Base-by-base conservation (phyloP, 192 early-diverging fungal species). In the Geranomyces variabilis region DNA sequence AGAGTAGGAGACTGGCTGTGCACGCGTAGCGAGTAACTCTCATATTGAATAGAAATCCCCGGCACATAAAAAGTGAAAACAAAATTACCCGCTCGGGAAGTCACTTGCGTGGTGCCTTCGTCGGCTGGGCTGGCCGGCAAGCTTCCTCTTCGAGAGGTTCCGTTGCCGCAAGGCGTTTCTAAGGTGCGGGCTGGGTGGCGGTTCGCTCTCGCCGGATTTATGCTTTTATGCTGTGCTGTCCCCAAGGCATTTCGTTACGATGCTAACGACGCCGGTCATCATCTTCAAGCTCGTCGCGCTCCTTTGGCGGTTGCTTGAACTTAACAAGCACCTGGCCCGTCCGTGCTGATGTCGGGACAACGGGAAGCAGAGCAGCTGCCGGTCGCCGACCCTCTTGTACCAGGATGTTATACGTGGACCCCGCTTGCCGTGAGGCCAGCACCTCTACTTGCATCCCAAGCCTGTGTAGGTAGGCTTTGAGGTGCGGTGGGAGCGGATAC, bases 391-490 rank as follows among this genome's bases (percentile, higher is more conserved):
- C 86, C 63, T 87, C 86, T 53, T 75, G 61, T 6, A 80, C 28
- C 17, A 87, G 66, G 49, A 87, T 62, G 63, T 85, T 87, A 71
- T 78, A 87, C 6, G 86, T 85, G 1, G 81, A 75, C 22, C 62
- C 75, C 5, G 86, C 86, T 13, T 83, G 74, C 47, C 79, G 73
- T 22, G 82, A 76, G 5, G 72, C 70, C 63, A 69, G 53, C 14
- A 81, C 72, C 43, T 86, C 85, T 2, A 83, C 62, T 62, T 86
- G 85, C 48, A 86, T 79, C 8, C 85, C 85, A 6, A 86, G 48
- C 22, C 55, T 55, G 29, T 73, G 72, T 10, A 86, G 36, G 62
- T 86, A 83, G n/a, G 60, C 43, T 31, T 71, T 63, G 29, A 86
- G 36, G 47, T 45, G 22, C 12, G 61, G 67, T 24, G 85, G 85